Evolutionary conservation across 2,329 filamentous ascomycete genomes (phyloP), one percentile per base, ranked within the genome.

Genomic region (Clonostachys byssicola): DNA sequence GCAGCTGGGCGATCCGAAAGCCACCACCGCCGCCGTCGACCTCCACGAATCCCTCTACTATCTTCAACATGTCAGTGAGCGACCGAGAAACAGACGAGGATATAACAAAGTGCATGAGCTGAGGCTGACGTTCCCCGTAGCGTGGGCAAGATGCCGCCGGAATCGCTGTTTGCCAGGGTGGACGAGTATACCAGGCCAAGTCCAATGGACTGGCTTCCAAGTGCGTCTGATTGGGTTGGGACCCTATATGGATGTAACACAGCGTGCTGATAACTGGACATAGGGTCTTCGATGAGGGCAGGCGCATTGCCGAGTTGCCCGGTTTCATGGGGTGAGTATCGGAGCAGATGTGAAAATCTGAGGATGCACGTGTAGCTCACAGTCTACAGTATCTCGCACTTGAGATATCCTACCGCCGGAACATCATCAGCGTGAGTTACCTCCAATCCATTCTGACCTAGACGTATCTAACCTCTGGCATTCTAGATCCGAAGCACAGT

Each of bases 321-420:
- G 91, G 91, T 34, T 92, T 82, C 67, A 92, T 94, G 87, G 90
- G 23, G 89, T 51, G 51, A 46, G 49, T 12, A 39, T 38, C 23
- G 23, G 23, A 30, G 23, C 23, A 30, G 23, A 30, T 30, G 8
- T 30, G 3, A 10, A 30, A 30, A 30, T 10, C 9, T 4, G 23
- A 30, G 23, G 23, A 30, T 4, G 23, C 2, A 30, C 23, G 23
- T 10, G 23, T 30, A 4, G 23, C 23, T 30, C 23, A 30, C 23
- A 30, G 23, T 3, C 23, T 30, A 30, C 23, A 40, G 35, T 46
- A 44, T 44, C 17, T 39, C 17, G n/a, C 92, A 96, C 66, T 68
- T 96, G 56, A 78, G 92, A 63, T 96, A 96, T 67, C 92, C 92
- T 12, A 96, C 92, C 8, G 88, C 88, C 12, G 92, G 92, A 48